A percentile compares a stretch with the other conserved stretches of the same genome.
These are phyloP conservation scores for Histomonas meleagridis DNA, from an alignment of 208 protist species.

Conservation along the genomic window DNA sequence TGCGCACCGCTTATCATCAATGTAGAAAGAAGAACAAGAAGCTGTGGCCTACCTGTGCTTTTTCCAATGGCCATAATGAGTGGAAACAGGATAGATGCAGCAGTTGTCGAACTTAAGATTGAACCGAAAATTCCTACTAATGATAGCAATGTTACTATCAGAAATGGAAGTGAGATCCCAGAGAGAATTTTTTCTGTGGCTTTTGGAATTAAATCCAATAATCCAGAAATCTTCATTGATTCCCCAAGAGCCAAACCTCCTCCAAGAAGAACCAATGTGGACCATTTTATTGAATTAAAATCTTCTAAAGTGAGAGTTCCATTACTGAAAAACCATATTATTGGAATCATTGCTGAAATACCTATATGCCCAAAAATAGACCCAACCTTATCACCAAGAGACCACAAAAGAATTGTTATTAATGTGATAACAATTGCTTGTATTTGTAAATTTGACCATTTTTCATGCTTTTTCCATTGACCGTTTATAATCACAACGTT, in stretches of 20 bases:
- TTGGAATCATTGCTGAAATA: neutral
- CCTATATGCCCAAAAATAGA: slow-evolving; percentile 3
- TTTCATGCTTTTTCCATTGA: neutral
- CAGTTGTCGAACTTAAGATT: neutral
- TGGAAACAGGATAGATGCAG: slow-evolving; percentile 3
- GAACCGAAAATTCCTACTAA: neutral
- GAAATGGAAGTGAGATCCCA: neutral
- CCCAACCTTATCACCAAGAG: neutral
- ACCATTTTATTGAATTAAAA: slow-evolving; percentile 25
- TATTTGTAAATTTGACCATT: neutral
- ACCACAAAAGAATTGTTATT: slow-evolving; percentile 18
- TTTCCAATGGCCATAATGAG: neutral
- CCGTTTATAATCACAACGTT: neutral
- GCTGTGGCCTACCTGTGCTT: neutral
- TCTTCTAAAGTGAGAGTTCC: neutral
- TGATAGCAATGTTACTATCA: neutral
- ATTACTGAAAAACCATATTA: neutral
- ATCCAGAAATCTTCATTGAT: neutral
- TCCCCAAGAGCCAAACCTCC: neutral
- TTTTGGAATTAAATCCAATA: neutral
- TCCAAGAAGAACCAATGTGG: neutral
- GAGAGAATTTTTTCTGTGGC: neutral
- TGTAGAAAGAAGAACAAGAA: neutral
- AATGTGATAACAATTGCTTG: neutral
- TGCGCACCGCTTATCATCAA: neutral